Conservation (phyloP, 2,329 filamentous ascomycete genomes). For the Metarhizium sp. region DNA sequence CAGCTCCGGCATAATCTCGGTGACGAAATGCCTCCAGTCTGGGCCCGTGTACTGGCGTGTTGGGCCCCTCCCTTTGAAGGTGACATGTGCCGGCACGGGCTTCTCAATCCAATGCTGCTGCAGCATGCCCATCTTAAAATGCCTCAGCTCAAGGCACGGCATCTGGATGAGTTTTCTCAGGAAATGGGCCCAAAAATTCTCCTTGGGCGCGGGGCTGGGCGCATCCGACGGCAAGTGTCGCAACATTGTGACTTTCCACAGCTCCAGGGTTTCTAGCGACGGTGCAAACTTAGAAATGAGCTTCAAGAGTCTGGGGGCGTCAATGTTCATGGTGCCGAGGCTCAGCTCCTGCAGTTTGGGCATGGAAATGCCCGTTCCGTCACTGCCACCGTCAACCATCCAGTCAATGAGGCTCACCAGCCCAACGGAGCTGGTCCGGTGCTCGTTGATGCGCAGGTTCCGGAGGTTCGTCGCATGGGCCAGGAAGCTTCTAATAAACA, state of each 20-base stretch:
- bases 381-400: conserved; percentile 3
- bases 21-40: conserved; percentile 7
- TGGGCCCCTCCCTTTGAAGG: conserved; percentile 3
- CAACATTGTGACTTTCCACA: conserved; percentile 33
- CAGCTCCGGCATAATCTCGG: conserved; percentile 16
- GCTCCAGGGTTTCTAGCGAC: conserved; percentile 32
- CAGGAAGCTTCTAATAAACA: conserved; percentile 16
- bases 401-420: conserved; percentile 6
- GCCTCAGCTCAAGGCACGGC: conserved; percentile 21
- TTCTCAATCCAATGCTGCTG: conserved; percentile 15
- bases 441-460: conserved; percentile 27
- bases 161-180: conserved; percentile 23
- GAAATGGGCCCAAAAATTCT: conserved; percentile 30
- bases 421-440: background rate
- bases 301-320: conserved; percentile 19
- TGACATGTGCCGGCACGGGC: conserved; percentile 4
- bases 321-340: conserved; percentile 28
- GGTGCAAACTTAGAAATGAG: conserved; percentile 32
- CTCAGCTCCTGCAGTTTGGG: conserved; percentile 30
- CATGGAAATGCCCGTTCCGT: conserved; percentile 19
- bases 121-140: conserved; percentile 22
- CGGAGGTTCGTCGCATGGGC: conserved; percentile 28
- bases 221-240: conserved; percentile 5
- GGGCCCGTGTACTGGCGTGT: conserved; percentile 13
- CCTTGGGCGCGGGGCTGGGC: background rate